These are phyloP conservation scores for Hibiscus trionum DNA, from an alignment of 345 rosid species.

Conservation along the genomic window DNA sequence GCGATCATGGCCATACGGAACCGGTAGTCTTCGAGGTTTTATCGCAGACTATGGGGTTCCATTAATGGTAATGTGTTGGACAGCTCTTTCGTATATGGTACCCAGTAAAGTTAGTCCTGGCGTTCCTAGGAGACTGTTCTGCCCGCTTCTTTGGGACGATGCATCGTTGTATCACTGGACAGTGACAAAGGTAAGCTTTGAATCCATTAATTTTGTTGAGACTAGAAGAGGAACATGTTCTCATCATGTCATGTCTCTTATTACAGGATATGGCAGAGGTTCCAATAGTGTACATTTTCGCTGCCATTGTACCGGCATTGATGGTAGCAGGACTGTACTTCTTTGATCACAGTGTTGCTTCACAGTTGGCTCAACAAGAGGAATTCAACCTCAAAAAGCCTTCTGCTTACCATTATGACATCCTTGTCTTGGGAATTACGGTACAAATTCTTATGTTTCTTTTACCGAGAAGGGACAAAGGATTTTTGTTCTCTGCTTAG, in stretches of 20 bases:
- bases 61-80: conserved; percentile 62
- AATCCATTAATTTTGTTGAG: not conserved
- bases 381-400: conserved; percentile 58
- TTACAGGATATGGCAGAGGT: conserved; percentile 76
- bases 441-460: no score
- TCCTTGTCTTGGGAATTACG: conserved; percentile 54
- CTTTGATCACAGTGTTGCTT: conserved; percentile 67
- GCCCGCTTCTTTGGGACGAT: conserved; percentile 79
- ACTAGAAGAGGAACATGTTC: not conserved
- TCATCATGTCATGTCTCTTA: not conserved
- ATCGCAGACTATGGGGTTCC: conserved; percentile 23
- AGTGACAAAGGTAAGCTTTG: conserved; percentile 42
- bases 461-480: no score
- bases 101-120: conserved; percentile 38
- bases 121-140: conserved; percentile 60
- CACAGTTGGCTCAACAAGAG: conserved; percentile 79
- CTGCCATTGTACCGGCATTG: conserved; percentile 60
- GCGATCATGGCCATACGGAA: conserved; percentile 58
- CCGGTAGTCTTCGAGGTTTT: conserved; percentile 57
- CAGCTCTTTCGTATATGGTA: conserved; percentile 43
- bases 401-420: conserved; percentile 42
- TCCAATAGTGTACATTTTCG: conserved; percentile 53
- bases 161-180: conserved; percentile 69
- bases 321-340: conserved; percentile 42
- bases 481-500: no score